Evolutionary conservation across 2,329 filamentous ascomycete genomes (phyloP), one percentile per base, ranked within the genome.

Genomic region (Madurella fahalii): DNA sequence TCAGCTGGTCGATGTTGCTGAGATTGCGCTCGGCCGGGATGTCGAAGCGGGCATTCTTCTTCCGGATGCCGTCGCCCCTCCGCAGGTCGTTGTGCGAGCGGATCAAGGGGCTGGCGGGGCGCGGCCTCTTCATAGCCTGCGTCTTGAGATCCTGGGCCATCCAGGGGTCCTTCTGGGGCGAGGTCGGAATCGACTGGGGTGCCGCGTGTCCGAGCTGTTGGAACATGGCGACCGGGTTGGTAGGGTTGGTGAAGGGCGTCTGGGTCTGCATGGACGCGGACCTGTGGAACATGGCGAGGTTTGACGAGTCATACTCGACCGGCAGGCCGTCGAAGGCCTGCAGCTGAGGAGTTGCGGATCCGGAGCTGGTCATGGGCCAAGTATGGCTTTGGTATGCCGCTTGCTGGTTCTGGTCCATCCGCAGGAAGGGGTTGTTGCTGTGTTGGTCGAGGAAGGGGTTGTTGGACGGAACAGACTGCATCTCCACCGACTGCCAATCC

Each of bases 41-140:
- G 68, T 97, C 93, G 72, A 97, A 96, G 63, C 93, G 88, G 61
- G 92, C 91, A 68, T 97, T 99, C 87, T 97, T 97, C 85, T 99
- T 99, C 67, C 94, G 84, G 72, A 97, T 95, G 58, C 94, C 90
- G 64, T 95, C 91, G 53, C 90, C 85, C 63, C 89, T 82, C 58
- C 84, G 80, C 71, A 89, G 77, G 53, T 92, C 86, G 58, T 91
- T 90, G 74, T 89, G 87, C 64, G 82, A 87, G 68, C 84, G 83
- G 71, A 87, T 81, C 52, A 81, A 77, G 30, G 89, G 83, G 71
- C 83, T 92, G 68, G 82, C 82, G 41, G 84, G 81, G 34, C 74
- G 79, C 78, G 87, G 84, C 64, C 81, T 78, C 73, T 84, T 84
- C 70, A 80, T 73, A 48, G 73, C 69, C 61, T 79, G 77, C 56